Evolutionary conservation across 768 basidiomycete genomes (phyloP).

Genomic region (Melanogaster broomeanus): DNA sequence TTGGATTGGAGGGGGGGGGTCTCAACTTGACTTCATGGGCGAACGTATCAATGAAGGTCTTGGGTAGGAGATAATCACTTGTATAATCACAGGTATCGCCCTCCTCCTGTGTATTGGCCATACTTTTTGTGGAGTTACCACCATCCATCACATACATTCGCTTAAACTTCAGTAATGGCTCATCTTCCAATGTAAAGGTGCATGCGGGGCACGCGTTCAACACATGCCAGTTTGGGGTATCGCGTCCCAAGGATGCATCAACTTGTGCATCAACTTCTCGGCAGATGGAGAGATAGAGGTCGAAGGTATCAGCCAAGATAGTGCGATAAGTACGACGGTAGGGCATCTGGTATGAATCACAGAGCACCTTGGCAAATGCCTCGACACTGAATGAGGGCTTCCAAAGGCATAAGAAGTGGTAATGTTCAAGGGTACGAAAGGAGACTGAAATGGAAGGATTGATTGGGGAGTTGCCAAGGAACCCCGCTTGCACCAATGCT

Average conservation of each 20-base stretch:
- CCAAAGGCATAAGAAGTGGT: constrained; percentile 7
- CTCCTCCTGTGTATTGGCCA: too few species aligned
- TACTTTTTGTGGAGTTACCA: too few species aligned
- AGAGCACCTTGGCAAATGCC: constrained; percentile 27
- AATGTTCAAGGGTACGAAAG: constrained; percentile 25
- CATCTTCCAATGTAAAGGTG: constrained; percentile 29
- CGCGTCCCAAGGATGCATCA: constrained; percentile 23
- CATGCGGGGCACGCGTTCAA: constrained; percentile 39
- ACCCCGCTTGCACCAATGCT: background rate
- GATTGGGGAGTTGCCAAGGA: background rate
- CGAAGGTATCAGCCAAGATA: constrained; percentile 34
- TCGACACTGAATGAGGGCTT: constrained; percentile 27
- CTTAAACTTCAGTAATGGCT: too few species aligned
- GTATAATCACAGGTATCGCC: too few species aligned
- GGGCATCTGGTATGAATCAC: constrained; percentile 25
- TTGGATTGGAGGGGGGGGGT: background rate
- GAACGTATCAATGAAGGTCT: too few species aligned
- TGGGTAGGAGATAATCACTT: too few species aligned
- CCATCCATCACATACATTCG: background rate
- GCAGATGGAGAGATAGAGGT: constrained; percentile 35
- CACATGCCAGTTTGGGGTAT: constrained; percentile 31
- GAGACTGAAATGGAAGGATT: constrained; percentile 21
- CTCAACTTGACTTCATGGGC: too few species aligned
- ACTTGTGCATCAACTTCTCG: constrained; percentile 20
- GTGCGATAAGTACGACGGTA: constrained; percentile 23